Base-by-base conservation (phyloP, 139 green algal species). In the Astrephomene gubernaculifera region DNA sequence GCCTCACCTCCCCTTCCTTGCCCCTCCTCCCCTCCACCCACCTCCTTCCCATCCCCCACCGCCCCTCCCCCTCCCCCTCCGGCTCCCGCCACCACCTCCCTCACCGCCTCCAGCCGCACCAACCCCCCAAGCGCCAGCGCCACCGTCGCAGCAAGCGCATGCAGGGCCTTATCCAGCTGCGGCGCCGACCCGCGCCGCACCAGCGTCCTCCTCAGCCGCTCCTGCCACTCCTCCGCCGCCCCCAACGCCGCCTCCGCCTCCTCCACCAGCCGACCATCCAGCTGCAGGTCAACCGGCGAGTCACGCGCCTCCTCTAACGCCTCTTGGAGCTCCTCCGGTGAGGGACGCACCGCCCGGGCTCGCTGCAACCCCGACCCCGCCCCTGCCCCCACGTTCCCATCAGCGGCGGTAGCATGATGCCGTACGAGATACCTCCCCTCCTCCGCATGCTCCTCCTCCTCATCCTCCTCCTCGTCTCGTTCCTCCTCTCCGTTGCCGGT, bases 171-270 rank as follows among this genome's bases (percentile, higher is more conserved):
- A 9, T 83, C 76, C 29, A 73, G 31, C 76, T 83, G 75, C 29
- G 39, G 38, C 5, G 38, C 19, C 67, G 67, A 53, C 36, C 33
- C 39, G 12, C 70, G 21, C 10, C 31, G 44, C 31, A 73, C 31
- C 45, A 75, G 41, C 39, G 67, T 31, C 29, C 39, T 70, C 9
- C 69, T n/a, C 71, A 81, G 57, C 57, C 61, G 44, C 64, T 80
- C 54, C 27, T 35, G 35, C 54, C 67, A 84, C 83, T 7, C 83
- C 83, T 84, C 72, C 65, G 63, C 63, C 22, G 52, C 64, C 43
- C 71, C 45, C 35, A 61, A 25, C 25, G 68, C 68, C 64, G 6
- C 27, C 24, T 45, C 65, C 33, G 60, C 29, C 4, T 43, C 63
- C 12, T 31, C 63, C 31, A 21, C 31, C 4, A 85, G 31, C 43